Evolutionary conservation across 805 yeast genomes (phyloP), one percentile per base, ranked within the genome.

Genomic region (Candida multigemmis): DNA sequence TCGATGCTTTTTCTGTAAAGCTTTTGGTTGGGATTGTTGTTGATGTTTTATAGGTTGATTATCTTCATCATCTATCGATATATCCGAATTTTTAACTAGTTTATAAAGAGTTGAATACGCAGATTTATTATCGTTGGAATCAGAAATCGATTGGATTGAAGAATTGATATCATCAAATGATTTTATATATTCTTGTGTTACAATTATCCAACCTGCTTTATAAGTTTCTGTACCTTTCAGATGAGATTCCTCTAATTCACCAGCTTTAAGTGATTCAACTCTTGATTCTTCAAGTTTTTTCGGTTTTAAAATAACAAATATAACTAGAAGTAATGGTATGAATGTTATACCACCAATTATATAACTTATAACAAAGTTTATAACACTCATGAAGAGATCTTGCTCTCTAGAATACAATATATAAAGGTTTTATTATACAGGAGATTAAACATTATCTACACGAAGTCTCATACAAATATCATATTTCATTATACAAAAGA

Each of bases 271-370:
- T 26, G 14, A 44, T 41, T 38, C 40, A 1, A n/a, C 13, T 6
- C 7, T 14, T 12, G 11, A 4, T 6, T 38, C 41, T 21, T 37
- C 18, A 38, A 46, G 26, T 34, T 41, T 26, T 37, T 42, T 25
- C 56, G 74, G 59, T 25, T 65, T 54, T 19, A 61, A 37, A 36
- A 50, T 68, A 12, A 69, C 33, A 18, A 66, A 46, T 1, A 46
- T 40, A 2, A 64, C 16, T 0, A 74, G 19, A 2, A 71, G 31
- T 19, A 77, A 33, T 1, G 94, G 95, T 13, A 84, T 50, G 35
- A 87, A 72, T 0, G 96, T 84, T 6, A 85, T 26, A 0, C 96
- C 96, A 5, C 96, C 96, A 3, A 81, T 23, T 2, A 84, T 26
- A 45, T 84, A 85, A 0, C 67, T 57, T 12, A 59, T 38, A 0